Base-by-base conservation (phyloP, 2,329 filamentous ascomycete species). In the Chaetomium strumarium region DNA sequence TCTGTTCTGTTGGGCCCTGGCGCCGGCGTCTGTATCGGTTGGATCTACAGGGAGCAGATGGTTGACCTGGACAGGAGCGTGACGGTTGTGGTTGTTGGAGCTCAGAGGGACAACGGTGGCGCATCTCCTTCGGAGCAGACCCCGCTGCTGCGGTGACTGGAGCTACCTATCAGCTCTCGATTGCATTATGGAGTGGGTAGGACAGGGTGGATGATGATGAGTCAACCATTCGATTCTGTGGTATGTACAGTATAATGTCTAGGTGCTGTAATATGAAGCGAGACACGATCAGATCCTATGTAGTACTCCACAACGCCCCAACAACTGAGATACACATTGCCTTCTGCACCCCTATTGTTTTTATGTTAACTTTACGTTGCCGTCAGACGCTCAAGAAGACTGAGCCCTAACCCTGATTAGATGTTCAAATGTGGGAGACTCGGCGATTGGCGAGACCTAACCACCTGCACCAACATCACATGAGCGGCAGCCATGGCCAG, bases 1-100 rank as follows among this genome's bases (percentile, higher is more conserved):
- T 66, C 67, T 0, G 30, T 65, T 0, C 20, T 68, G 8, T 43
- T 70, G 4, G 70, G 70, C 0, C 70, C 70, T 0, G 70, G 70
- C 0, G 69, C 69, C 0, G 69, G 69, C 0, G 53, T 72, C 3
- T 70, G 66, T 45, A 24, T 66, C 3, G 67, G 62, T 1, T 70
- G 67, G 66, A 52, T 67, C 13, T 63, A 64, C 49, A 62, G 66
- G 9, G 67, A 69, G 53, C 45, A 46, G 31, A 49, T 42, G 10
- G 56, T 61, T 12, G 58, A 60, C 13, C 55, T 51, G 42, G 56
- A 58, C 42, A 46, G 50, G 52, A 56, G 53, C 46, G 58, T 62
- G n/a, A 62, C 57, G 16, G 60, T 60, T 5, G 62, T 64, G 12
- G 62, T 58, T 5, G 62, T 64, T 5, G 62, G 62, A 1, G 44